Conservation (phyloP, 768 basidiomycete species). For the Auricularia sp. region DNA sequence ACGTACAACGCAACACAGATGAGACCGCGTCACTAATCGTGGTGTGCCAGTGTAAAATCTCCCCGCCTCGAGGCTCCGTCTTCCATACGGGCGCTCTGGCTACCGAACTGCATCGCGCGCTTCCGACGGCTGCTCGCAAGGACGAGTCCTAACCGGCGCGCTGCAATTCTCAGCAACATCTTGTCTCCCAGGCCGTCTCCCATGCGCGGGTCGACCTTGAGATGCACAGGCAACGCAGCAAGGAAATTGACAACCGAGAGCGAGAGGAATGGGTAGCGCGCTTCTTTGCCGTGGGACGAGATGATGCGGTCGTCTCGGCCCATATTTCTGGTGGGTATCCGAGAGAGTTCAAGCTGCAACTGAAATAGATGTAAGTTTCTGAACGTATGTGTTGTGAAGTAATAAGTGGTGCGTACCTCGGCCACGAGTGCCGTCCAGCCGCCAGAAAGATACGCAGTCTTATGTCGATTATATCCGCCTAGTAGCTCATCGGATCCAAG, state of each 20-base stretch:
- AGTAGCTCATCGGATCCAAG: slow-evolving; percentile 92
- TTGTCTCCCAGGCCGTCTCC: slow-evolving; percentile 84
- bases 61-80: slow-evolving; percentile 24
- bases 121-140: slow-evolving; percentile 74
- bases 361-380: slow-evolving; percentile 20
- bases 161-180: slow-evolving; percentile 64
- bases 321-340: slow-evolving; percentile 80
- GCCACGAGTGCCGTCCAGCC: slow-evolving; percentile 72
- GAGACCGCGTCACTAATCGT: too few relatives aligned
- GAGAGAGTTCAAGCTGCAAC: slow-evolving; percentile 83
- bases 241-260: slow-evolving; percentile 69
- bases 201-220: slow-evolving; percentile 70
- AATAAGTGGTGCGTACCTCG: slow-evolving; percentile 41
- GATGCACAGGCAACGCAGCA: slow-evolving; percentile 65
- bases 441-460: slow-evolving; percentile 53
- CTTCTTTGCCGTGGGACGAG: slow-evolving; percentile 86
- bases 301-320: slow-evolving; percentile 92
- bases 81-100: slow-evolving; percentile 76
- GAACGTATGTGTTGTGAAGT: too few relatives aligned
- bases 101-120: slow-evolving; percentile 95
- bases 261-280: slow-evolving; percentile 83
- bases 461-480: slow-evolving; percentile 88
- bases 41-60: not conserved
- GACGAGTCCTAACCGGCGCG: slow-evolving; percentile 60
- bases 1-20: too few relatives aligned